These are phyloP conservation scores for Cordyceps militaris DNA, from an alignment of 2,329 filamentous ascomycete species.

Conservation along the genomic window DNA sequence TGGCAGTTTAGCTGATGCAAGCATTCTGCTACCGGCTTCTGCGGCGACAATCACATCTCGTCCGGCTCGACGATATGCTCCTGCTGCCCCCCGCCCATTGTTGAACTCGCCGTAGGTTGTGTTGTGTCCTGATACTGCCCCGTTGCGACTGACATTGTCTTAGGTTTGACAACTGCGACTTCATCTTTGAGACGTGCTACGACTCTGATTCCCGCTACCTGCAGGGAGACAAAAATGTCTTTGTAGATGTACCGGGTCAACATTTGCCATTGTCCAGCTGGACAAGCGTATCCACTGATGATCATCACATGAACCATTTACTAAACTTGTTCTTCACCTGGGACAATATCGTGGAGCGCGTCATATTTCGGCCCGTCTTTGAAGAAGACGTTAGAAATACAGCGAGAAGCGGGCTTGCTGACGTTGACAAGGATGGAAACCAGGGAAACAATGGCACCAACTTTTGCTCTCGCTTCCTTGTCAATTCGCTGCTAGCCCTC, in stretches of 20 bases:
- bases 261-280: neutral
- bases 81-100: neutral
- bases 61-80: neutral
- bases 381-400: neutral
- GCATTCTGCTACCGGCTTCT: neutral
- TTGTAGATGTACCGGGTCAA: neutral
- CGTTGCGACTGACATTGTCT: neutral
- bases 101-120: neutral
- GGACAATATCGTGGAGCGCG: neutral
- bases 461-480: neutral
- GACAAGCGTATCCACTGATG: neutral
- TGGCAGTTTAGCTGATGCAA: neutral
- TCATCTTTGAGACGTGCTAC: neutral
- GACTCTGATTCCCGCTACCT: neutral
- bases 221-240: neutral
- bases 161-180: neutral
- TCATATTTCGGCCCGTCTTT: neutral
- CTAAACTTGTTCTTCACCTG: neutral
- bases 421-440: neutral
- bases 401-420: neutral
- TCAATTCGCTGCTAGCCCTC: neutral
- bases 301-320: neutral
- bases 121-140: neutral
- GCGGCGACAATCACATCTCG: too few relatives aligned
- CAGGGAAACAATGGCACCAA: neutral